A percentile compares a stretch with the other conserved stretches of the same genome.
phyloP scores from a whole-genome alignment of 1,284 basidiomycete genomes.

The Violaceomyces palustris region DNA sequence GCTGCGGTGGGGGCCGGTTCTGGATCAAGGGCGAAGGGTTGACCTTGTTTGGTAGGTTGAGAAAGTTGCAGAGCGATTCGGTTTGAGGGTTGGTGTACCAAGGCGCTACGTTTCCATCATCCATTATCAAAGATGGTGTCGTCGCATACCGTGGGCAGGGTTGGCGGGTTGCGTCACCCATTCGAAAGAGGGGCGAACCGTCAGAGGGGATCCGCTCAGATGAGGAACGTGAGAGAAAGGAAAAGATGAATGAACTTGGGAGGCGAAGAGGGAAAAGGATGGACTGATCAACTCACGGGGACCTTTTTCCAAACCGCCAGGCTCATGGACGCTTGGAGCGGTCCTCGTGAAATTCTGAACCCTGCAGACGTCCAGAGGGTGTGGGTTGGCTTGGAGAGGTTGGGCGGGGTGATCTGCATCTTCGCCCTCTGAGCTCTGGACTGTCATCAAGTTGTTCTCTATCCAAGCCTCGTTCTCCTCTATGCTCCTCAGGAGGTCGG shows the following conservation, averaged over 20 bases:
- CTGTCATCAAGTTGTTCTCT: slow-evolving; percentile 64
- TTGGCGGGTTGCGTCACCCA: too few relatives aligned
- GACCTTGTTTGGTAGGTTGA: slow-evolving; percentile 66
- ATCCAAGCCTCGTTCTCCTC: slow-evolving; percentile 58
- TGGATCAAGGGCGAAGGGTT: too few relatives aligned
- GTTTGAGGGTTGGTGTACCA: slow-evolving; percentile 90
- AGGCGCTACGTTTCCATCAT: slow-evolving; percentile 58
- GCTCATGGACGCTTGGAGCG: slow-evolving; percentile 55
- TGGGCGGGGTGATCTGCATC: slow-evolving; percentile 1
- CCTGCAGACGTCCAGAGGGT: slow-evolving; percentile 10
- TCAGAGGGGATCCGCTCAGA: too few relatives aligned
- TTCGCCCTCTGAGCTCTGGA: slow-evolving; percentile 13
- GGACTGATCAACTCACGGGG: slow-evolving; percentile 12
- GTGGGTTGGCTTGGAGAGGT: neutral
- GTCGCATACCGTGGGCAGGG: too few relatives aligned
- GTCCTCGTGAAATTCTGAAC: slow-evolving; percentile 40
- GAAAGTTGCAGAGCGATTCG: slow-evolving; percentile 72
- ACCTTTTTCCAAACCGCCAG: slow-evolving; percentile 49
- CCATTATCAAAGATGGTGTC: too few relatives aligned
- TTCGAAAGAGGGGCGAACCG: too few relatives aligned
- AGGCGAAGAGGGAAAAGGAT: neutral
- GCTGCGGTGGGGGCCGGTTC: too few relatives aligned
- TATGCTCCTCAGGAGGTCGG: slow-evolving; percentile 47
- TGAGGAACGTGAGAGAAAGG: slow-evolving; percentile 1
- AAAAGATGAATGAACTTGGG: slow-evolving; percentile 1